Percentiles rank a stretch among this genome's conserved stretches.
phyloP scores from a whole-genome alignment of 352 stramenopile genomes.

The Saprolegnia diclina region DNA sequence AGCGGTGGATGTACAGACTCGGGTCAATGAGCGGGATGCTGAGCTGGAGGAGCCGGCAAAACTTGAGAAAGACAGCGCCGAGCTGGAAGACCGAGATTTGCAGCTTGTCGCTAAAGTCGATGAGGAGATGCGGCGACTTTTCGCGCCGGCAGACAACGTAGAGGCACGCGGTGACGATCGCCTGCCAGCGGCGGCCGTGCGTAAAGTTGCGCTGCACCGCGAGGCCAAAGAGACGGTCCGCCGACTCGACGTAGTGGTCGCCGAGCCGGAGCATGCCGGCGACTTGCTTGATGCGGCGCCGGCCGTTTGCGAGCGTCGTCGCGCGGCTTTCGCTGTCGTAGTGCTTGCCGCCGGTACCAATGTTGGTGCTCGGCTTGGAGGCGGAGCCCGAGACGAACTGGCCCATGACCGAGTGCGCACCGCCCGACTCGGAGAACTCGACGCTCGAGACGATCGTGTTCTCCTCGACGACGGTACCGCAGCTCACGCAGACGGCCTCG shows the following conservation, averaged over 20 bases:
- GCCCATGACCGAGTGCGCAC: slow-evolving; percentile 89
- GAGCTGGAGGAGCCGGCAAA: slow-evolving; percentile 92
- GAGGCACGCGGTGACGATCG: slow-evolving; percentile 96
- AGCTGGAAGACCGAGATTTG: slow-evolving; percentile 92
- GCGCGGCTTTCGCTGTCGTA: slow-evolving; percentile 93
- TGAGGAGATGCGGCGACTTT: slow-evolving; percentile 97
- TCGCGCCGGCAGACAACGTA: slow-evolving; percentile 98
- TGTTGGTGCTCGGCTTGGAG: slow-evolving; percentile 80
- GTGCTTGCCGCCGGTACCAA: slow-evolving; percentile 82
- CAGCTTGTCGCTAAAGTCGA: slow-evolving; percentile 99
- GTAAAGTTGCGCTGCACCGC: slow-evolving; percentile 97
- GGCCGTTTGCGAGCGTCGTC: slow-evolving; percentile 93
- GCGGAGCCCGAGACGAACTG: slow-evolving; percentile 93
- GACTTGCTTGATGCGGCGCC: slow-evolving; percentile 91
- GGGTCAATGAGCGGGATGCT: slow-evolving; percentile 98
- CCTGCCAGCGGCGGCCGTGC: slow-evolving; percentile 91
- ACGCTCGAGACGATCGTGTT: slow-evolving; percentile 96
- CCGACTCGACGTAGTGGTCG: slow-evolving; percentile 94
- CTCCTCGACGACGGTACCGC: slow-evolving; percentile 94
- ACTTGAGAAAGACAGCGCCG: slow-evolving; percentile 83
- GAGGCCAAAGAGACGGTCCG: slow-evolving; percentile 94
- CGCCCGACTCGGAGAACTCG: slow-evolving; percentile 94
- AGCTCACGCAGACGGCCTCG: slow-evolving; percentile 83
- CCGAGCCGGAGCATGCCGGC: slow-evolving; percentile 90
- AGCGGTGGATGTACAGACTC: slow-evolving; percentile 97